Evolutionary conservation across 345 rosid genomes (phyloP), one percentile per base, ranked within the genome.

Genomic region (Lepidium sativum): DNA sequence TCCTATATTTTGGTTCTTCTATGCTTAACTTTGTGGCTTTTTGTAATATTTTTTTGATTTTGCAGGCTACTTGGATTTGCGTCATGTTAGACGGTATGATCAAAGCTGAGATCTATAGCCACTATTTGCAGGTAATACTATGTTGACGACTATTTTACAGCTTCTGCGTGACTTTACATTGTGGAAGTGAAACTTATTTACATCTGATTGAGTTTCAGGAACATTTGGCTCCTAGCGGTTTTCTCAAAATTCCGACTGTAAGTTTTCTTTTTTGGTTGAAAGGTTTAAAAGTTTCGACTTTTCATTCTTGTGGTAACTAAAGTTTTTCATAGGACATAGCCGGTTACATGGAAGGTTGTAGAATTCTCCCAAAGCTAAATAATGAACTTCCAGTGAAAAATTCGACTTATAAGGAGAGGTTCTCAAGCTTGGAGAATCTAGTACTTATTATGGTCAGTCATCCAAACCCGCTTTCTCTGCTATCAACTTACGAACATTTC

Each of bases 191-290:
- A 15, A 57, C 66, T 40, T 56, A 31, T 23, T 55, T 25, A 20
- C 37, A 47, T 64, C 17, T 71, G 47, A 5, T 48, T 74, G 60
- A 45, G 78, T 88, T 79, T 77, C 92, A 89, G 95, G 88, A 92
- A 77, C 98, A 92, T 70, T 64, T 92, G 77, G 96, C 95, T 73
- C 95, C 96, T 57, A 82, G 89, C 34, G 83, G 83, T 51, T 92
- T 81, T 68, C 17, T 84, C 55, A 89, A 92, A 76, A 85, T 89
- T 70, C 95, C 95, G 4, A 89, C 92, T 6, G 92, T 87, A 43
- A 87, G 95, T 80, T 60, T 14, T n/a, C n/a, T 14, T 4, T 23
- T 33, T 17, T 12, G 43, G 60, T 35, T 11, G 4, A 9, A 34
- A 12, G 32, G 23, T 42, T 60, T 0, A 4, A 6, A 23, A 32